Evolutionary conservation across 108 stramenopile species (phyloP).

Genomic region (Nannochloropsis granulata): DNA sequence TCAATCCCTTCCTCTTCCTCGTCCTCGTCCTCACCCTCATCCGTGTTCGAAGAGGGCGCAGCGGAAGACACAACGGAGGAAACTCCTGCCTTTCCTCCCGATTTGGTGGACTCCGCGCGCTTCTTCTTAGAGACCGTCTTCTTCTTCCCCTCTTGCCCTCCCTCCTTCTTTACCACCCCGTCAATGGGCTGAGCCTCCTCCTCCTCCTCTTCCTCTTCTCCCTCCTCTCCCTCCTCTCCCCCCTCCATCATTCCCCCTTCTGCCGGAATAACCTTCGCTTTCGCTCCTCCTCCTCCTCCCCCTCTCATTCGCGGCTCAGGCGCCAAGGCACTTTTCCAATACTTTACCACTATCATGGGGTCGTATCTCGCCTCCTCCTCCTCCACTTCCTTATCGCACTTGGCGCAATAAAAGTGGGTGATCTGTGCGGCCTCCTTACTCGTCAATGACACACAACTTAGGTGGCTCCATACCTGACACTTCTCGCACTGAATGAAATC

Average conservation of each 20-base stretch:
- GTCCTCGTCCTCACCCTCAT: neutral
- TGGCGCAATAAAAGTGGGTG: neutral
- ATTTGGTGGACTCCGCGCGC: neutral
- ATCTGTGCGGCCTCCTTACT: neutral
- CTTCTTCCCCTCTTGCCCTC: neutral
- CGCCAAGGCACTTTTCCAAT: neutral
- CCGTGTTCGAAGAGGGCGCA: neutral
- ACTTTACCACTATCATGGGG: neutral
- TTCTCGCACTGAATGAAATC: constrained; percentile 7
- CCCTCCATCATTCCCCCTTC: neutral
- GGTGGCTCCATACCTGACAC: constrained; percentile 4
- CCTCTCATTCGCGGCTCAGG: no score
- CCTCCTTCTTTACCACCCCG: neutral
- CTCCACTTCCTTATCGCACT: neutral
- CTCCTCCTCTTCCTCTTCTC: neutral
- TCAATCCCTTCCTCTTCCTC: neutral
- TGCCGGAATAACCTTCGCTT: neutral
- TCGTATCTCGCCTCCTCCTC: neutral
- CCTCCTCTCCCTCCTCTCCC: neutral
- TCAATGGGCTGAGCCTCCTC: neutral
- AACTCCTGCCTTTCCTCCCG: neutral
- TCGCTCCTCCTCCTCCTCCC: no score
- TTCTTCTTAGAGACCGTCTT: neutral
- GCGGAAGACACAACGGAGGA: neutral
- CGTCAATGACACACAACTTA: neutral